These are phyloP conservation scores for Jaltomata sinuosa DNA, from an alignment of 257 asterid genomes.

Conservation along the genomic window DNA sequence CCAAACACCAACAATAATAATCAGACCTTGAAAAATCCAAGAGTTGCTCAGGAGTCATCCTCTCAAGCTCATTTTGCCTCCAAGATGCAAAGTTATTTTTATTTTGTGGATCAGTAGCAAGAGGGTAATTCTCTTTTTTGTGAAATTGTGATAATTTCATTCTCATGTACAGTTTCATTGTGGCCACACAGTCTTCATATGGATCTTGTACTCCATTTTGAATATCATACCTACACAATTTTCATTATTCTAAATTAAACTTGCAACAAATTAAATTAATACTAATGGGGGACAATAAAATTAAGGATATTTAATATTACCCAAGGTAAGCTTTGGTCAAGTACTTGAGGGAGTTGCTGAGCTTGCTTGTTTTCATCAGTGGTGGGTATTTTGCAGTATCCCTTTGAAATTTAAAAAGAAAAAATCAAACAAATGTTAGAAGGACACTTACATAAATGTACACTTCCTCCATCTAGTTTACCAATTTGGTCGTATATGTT, in stretches of 20 bases:
- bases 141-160: constrained; percentile 65
- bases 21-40: constrained; percentile 73
- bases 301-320: constrained; percentile 15
- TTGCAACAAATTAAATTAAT: neutral
- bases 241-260: neutral
- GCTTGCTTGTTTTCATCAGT: constrained; percentile 87
- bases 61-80: constrained; percentile 80
- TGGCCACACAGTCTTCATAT: constrained; percentile 77
- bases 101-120: constrained; percentile 65
- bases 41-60: constrained; percentile 66
- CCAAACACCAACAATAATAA: constrained; percentile 88
- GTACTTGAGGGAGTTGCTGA: constrained; percentile 82
- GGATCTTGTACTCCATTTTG: constrained; percentile 81
- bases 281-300: neutral
- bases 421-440: neutral
- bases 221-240: constrained; percentile 59
- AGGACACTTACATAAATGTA: no score
- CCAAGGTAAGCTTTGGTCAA: constrained; percentile 74
- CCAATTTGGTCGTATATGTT: neutral
- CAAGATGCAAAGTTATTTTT: constrained; percentile 58
- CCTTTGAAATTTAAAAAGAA: constrained; percentile 33
- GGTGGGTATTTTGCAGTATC: constrained; percentile 85
- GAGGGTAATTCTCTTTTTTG: constrained; percentile 41
- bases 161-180: constrained; percentile 64
- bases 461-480: no score